phyloP scores from a whole-genome alignment of 2,329 filamentous ascomycete species.

The Penicillium sp. region DNA sequence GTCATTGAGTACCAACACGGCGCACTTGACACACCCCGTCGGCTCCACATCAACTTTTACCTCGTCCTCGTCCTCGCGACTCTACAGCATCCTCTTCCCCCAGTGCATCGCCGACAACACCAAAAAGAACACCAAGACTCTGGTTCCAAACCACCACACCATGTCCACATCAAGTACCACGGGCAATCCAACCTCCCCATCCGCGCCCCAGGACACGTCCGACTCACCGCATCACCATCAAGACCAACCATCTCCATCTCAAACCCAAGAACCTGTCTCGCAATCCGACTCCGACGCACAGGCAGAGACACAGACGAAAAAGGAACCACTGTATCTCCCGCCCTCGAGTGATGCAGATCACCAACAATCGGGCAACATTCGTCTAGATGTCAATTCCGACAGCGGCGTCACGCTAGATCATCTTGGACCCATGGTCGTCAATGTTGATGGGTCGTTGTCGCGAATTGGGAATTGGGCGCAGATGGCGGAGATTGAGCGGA shows the following conservation, averaged over 20 bases:
- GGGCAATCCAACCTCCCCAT: too few relatives aligned
- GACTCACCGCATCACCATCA: too few relatives aligned
- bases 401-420: slow-evolving; percentile 56
- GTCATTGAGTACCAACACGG: slow-evolving; percentile 3
- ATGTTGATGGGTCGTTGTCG: slow-evolving; percentile 64
- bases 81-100: slow-evolving; percentile 23
- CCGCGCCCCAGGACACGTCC: too few relatives aligned
- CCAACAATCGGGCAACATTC: slow-evolving; percentile 66
- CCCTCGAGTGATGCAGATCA: slow-evolving; percentile 66
- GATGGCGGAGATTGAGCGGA: slow-evolving; percentile 63
- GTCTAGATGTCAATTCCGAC: slow-evolving; percentile 59
- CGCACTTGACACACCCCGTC: too few relatives aligned
- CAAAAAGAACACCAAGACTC: too few relatives aligned
- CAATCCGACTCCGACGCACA: too few relatives aligned
- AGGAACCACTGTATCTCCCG: slow-evolving; percentile 46
- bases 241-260: too few relatives aligned
- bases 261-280: too few relatives aligned
- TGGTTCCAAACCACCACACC: too few relatives aligned
- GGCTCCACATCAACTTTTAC: slow-evolving; percentile 3
- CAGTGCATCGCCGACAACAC: slow-evolving; percentile 16
- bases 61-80: slow-evolving; percentile 13
- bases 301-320: not conserved
- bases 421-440: slow-evolving; percentile 68
- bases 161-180: too few relatives aligned
- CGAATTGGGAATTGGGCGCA: slow-evolving; percentile 67